Base-by-base conservation (phyloP, 345 rosid species). In the Camelina neglecta region DNA sequence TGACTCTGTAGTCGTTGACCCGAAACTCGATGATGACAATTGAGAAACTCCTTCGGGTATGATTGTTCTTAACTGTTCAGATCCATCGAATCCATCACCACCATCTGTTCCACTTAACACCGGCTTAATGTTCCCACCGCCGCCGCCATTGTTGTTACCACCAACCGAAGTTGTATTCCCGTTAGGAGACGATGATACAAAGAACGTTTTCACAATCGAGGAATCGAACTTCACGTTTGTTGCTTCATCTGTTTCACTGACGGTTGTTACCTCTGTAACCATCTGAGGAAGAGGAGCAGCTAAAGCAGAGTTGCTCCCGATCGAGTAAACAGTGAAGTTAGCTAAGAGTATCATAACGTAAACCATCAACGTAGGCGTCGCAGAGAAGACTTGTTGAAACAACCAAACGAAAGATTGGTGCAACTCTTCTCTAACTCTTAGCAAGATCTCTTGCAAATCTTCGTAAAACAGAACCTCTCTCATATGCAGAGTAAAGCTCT, bases 401-500 rank as follows among this genome's bases (percentile, higher is more conserved):
- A 95, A 76, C 99, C 99, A 92, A 1, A 95, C 97, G 59, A 95
- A 95, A 1, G 97, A 95, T 7, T 85, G 89, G 71, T 92, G 88
- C 90, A 92, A 84, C 69, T 95, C 99, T 63, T 73, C 82, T 48
- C 89, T 92, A 0, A 89, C 99, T 8, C 96, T 85, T 31, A 49
- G 82, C 12, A 95, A 71, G 62, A 90, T 84, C 35, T 82, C 92
- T 64, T 86, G 93, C 50, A 92, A 77, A 73, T 95, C 97, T 72
- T 92, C 89, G 67, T 82, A 88, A 57, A 73, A 85, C 0, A 88
- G 77, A 68, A 83, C 2, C 81, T 90, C 96, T 51, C 97, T 83
- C 97, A 90, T 89, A 41, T 88, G 99, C 13, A 95, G 29, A 35
- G 88, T 74, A 71, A 77, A 89, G 77, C 96, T 85, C 1, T 92